Conservation (phyloP, 208 protist genomes). For the Borovskyia barvae region DNA sequence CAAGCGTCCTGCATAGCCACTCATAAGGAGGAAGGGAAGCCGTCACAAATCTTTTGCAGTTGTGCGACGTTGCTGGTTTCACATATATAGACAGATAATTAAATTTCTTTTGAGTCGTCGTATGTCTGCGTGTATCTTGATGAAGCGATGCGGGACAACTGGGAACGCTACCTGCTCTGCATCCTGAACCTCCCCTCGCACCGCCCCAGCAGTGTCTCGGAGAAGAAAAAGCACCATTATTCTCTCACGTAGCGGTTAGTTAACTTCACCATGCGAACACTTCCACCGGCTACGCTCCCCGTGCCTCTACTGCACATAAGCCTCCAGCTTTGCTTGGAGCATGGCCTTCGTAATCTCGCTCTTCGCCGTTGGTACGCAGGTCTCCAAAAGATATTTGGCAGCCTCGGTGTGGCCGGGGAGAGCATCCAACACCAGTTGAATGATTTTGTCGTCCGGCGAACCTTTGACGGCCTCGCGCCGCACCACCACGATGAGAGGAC, state of each 20-base stretch:
- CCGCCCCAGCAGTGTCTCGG: neutral
- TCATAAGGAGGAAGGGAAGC: too few relatives aligned
- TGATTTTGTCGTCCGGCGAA: constrained; percentile 40
- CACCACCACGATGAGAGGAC: constrained; percentile 56
- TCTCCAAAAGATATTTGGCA: constrained; percentile 41
- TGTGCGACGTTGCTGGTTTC: too few relatives aligned
- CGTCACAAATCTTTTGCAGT: too few relatives aligned
- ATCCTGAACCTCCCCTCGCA: too few relatives aligned
- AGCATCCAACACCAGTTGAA: constrained; percentile 44
- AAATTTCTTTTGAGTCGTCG: too few relatives aligned
- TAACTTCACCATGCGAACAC: constrained; percentile 13
- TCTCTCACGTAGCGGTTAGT: too few relatives aligned
- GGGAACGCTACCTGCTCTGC: too few relatives aligned
- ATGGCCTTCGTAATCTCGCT: constrained; percentile 28
- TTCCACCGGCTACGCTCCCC: neutral
- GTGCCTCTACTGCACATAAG: constrained; percentile 13
- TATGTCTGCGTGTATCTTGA: too few relatives aligned
- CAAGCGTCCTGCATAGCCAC: too few relatives aligned
- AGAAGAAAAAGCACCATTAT: constrained; percentile 6
- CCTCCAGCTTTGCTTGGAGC: constrained; percentile 29
- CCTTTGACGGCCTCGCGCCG: constrained; percentile 43
- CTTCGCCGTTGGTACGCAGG: constrained; percentile 35
- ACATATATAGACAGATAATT: too few relatives aligned
- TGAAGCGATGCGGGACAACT: too few relatives aligned
- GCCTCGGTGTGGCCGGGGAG: constrained; percentile 39